A percentile compares a stretch with the other conserved stretches of the same genome.
Evolutionary conservation across 2,329 filamentous ascomycete genomes (phyloP).

Genomic region (Xylariaceae sp.): DNA sequence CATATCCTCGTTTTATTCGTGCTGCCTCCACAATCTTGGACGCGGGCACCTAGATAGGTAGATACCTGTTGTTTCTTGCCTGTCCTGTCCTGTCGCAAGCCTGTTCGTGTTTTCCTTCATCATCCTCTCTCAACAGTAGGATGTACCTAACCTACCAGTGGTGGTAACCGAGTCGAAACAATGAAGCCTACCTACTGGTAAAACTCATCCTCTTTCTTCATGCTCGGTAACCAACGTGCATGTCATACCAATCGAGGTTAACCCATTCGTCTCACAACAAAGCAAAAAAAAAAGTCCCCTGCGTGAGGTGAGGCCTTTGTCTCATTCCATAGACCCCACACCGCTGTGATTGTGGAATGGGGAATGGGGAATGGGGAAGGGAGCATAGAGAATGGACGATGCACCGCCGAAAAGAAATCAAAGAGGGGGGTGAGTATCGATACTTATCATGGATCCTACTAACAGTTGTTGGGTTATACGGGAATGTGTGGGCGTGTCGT

Average conservation of each 20-base stretch:
- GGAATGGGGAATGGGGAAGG: not conserved
- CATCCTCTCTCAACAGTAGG: too few relatives aligned
- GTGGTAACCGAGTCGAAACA: too few relatives aligned
- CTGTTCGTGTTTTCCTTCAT: too few relatives aligned
- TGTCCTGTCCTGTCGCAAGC: too few relatives aligned
- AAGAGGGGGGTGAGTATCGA: not conserved
- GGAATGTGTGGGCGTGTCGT: conserved; percentile 16
- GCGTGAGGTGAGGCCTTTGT: not conserved
- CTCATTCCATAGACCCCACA: conserved; percentile 6
- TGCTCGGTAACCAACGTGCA: too few relatives aligned
- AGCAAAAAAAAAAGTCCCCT: not conserved
- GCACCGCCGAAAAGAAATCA: conserved; percentile 8
- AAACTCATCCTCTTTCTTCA: too few relatives aligned
- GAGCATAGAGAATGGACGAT: not conserved
- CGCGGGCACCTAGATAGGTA: too few relatives aligned
- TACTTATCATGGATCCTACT: not conserved
- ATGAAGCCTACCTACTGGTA: too few relatives aligned
- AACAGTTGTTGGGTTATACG: not conserved
- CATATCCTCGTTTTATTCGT: too few relatives aligned
- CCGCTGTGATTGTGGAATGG: not conserved
- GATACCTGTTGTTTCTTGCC: too few relatives aligned
- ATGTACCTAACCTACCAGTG: too few relatives aligned
- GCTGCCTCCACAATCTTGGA: too few relatives aligned
- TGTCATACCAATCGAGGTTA: not conserved
- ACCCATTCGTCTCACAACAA: not conserved